These are phyloP conservation scores for Lipomyces yarrowii DNA, from an alignment of 1,139 yeast species.

Conservation along the genomic window DNA sequence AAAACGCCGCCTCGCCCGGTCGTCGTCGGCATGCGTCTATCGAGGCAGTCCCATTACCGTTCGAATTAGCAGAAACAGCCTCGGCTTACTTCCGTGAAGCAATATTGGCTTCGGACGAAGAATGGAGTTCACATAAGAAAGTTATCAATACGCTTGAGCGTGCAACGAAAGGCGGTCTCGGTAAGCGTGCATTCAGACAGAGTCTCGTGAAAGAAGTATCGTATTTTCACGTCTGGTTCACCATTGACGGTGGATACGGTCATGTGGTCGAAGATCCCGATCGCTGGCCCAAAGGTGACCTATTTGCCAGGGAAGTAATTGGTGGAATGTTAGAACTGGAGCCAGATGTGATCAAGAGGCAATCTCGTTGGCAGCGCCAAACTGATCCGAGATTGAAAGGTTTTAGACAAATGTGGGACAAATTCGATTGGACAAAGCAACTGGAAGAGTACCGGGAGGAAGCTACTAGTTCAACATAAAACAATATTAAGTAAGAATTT, in stretches of 20 bases:
- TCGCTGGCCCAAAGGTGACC: slow-evolving; percentile 52
- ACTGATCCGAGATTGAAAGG: slow-evolving; percentile 35
- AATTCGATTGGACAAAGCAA: slow-evolving; percentile 42
- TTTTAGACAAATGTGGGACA: slow-evolving; percentile 39
- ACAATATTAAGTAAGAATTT: not conserved
- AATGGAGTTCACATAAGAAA: slow-evolving; percentile 47
- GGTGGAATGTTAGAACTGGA: slow-evolving; percentile 51
- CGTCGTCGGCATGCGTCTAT: slow-evolving; percentile 48
- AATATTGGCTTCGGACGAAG: slow-evolving; percentile 46
- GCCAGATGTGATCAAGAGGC: slow-evolving; percentile 40
- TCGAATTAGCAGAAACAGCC: slow-evolving; percentile 39
- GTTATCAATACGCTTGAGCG: slow-evolving; percentile 42
- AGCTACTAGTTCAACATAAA: not conserved
- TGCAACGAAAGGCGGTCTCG: slow-evolving; percentile 35
- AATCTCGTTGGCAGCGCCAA: slow-evolving; percentile 40
- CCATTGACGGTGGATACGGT: slow-evolving; percentile 52
- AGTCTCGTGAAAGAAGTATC: slow-evolving; percentile 53
- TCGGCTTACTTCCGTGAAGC: slow-evolving; percentile 51
- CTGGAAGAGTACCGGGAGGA: slow-evolving; percentile 10
- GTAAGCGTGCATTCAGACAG: slow-evolving; percentile 44
- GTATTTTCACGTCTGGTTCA: slow-evolving; percentile 55
- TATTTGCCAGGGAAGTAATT: slow-evolving; percentile 50
- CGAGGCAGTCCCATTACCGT: slow-evolving; percentile 50
- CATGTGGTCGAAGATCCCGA: slow-evolving; percentile 51
- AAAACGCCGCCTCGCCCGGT: slow-evolving; percentile 45